Evolutionary conservation across 257 asterid species (phyloP).

Genomic region (Datura wrightii): DNA sequence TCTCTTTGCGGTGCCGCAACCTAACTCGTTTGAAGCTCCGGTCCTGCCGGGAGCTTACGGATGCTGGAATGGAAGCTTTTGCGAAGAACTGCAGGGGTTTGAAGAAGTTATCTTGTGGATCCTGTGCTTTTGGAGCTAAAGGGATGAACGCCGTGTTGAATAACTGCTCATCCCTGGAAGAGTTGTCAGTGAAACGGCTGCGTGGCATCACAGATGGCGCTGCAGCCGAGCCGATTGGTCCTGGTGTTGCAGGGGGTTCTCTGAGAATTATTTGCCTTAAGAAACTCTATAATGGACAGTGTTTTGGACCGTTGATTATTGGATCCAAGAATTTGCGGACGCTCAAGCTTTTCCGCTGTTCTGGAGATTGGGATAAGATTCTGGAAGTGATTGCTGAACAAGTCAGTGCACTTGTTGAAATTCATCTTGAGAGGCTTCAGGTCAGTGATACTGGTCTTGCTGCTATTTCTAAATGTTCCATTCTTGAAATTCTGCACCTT

Average conservation of each 20-base stretch:
- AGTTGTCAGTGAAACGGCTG: constrained; percentile 74
- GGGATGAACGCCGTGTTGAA: constrained; percentile 76
- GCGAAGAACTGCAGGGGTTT: constrained; percentile 61
- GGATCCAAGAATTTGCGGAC: constrained; percentile 69
- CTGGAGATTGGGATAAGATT: constrained; percentile 89
- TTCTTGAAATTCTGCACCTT: constrained; percentile 77
- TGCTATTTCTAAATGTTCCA: constrained; percentile 59
- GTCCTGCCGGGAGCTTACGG: constrained; percentile 81
- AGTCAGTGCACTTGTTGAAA: constrained; percentile 56
- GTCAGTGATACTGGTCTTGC: constrained; percentile 70
- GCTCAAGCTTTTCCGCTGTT: constrained; percentile 78
- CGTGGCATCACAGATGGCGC: constrained; percentile 71
- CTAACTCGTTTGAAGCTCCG: constrained; percentile 84
- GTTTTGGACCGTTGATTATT: constrained; percentile 72
- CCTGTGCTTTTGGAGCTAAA: constrained; percentile 77
- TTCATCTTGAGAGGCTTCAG: constrained; percentile 83
- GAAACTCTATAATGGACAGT: constrained; percentile 80
- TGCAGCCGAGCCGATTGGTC: constrained; percentile 56
- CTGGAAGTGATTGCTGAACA: constrained; percentile 58
- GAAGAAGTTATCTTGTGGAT: constrained; percentile 84
- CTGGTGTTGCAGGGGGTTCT: constrained; percentile 63
- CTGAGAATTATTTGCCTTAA: constrained; percentile 69
- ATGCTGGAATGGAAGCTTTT: constrained; percentile 68
- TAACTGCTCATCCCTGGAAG: constrained; percentile 73
- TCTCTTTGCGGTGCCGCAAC: constrained; percentile 64